Evolutionary conservation across 164 flowering plant genomes (phyloP).

Genomic region (Stephania japonica): DNA sequence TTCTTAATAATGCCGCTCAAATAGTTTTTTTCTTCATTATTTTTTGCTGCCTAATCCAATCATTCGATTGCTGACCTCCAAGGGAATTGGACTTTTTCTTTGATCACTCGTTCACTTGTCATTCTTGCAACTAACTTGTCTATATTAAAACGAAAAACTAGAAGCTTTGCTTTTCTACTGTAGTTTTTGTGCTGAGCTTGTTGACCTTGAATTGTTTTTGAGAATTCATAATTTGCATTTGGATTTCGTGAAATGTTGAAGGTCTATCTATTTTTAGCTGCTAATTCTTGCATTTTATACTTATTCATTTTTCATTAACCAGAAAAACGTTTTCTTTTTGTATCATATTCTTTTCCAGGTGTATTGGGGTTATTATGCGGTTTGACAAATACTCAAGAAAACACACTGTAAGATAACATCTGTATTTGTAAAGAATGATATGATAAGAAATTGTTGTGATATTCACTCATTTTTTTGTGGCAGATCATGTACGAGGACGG

Average conservation of each 20-base stretch:
- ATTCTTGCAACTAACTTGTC: not conserved
- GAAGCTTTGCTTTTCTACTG: too few relatives aligned
- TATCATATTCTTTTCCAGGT: constrained; percentile 28
- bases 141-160: not conserved
- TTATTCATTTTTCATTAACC: not conserved
- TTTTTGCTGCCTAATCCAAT: not conserved
- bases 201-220: not conserved
- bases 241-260: not conserved
- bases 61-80: not conserved
- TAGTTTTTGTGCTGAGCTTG: not conserved
- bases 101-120: not conserved
- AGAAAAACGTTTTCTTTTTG: not conserved
- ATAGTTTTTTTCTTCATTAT: not conserved
- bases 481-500: constrained; percentile 85
- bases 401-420: constrained; percentile 46
- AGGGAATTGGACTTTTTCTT: not conserved
- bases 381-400: constrained; percentile 48
- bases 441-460: not conserved
- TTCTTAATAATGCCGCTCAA: too few relatives aligned
- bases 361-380: constrained; percentile 46
- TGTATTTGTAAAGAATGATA: not conserved
- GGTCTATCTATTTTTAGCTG: not conserved
- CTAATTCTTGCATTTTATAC: not conserved
- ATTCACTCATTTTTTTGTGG: constrained; percentile 2
- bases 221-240: not conserved